Percentiles rank a stretch among this genome's conserved stretches.
Conservation (phyloP, 768 basidiomycete genomes). For the Tephrocybe sp. region DNA sequence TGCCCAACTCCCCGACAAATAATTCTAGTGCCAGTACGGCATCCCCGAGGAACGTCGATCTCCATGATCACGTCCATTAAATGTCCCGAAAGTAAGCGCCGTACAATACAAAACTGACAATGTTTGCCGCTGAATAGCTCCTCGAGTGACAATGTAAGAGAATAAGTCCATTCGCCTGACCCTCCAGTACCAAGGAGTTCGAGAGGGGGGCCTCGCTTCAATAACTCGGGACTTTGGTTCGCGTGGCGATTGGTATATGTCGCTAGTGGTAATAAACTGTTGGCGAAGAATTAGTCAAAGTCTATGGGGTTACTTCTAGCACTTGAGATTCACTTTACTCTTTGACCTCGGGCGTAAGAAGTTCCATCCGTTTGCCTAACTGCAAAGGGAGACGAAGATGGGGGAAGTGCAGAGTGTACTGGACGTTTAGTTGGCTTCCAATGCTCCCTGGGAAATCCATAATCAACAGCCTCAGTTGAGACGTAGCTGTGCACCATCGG, state of each 20-base stretch:
- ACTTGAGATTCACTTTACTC: neutral
- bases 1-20: constrained; percentile 65
- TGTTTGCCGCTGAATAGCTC: constrained; percentile 57
- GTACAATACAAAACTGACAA: constrained; percentile 59
- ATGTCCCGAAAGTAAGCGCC: constrained; percentile 46
- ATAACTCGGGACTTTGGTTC: neutral
- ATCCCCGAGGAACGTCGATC: constrained; percentile 60
- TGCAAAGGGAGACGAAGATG: neutral
- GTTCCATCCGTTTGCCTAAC: neutral
- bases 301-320: neutral
- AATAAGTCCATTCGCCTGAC: constrained; percentile 66
- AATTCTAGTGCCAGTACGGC: constrained; percentile 57
- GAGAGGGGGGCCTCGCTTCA: constrained; percentile 31
- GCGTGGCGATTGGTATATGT: neutral
- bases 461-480: neutral
- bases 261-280: neutral
- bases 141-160: constrained; percentile 57
- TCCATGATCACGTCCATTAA: constrained; percentile 56
- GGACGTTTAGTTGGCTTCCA: neutral
- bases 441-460: neutral
- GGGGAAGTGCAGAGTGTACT: neutral
- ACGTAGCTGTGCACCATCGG: neutral
- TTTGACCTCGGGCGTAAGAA: neutral
- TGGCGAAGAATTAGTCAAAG: neutral
- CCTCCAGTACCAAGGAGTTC: constrained; percentile 37